Base-by-base conservation (phyloP, 768 basidiomycete species). In the Clitopilus passeckerianus region DNA sequence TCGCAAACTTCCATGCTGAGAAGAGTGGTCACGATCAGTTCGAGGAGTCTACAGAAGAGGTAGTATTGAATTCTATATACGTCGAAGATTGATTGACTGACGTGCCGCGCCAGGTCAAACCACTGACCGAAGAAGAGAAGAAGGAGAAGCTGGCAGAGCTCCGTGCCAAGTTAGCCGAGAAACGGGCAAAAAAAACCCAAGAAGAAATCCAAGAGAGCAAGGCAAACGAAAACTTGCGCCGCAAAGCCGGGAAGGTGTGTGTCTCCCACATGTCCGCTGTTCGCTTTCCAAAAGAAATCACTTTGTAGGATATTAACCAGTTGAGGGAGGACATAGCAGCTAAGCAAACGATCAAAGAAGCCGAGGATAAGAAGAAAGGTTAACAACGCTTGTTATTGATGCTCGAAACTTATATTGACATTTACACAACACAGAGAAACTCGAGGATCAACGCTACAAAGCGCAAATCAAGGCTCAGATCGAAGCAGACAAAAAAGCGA, bases 11-110 rank as follows among this genome's bases (percentile, higher is more conserved):
- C 72, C 95, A 97, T 66, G 95, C 94, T 0, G 93, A 95, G 72
- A 94, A 94, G 77, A 91, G 87, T 64, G 96, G 96, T 0, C 96
- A 99, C 69, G 88, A 93, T 71, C 87, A 95, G 64, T 98, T 98
- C 63, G 95, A 97, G 70, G 96, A 98, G 68, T 94, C 91, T 1
- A 91, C 86, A 0, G 95, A 98, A 67, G 96, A 98, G 81, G 94
- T 92, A 15, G 35, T 41, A 54, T n/a, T 1, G 30, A 8, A 20
- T 22, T 8, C 30, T 20, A 20, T 53, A 34, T 56, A 63, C 53
- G 27, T 22, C 33, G 23, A 37, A 27, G 41, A 57, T 61, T 46
- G 43, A 50, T 34, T 24, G 18, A 30, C 37, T 50, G 52, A 30
- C 23, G 34, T 23, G 15, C 20, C 16, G 18, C n/a, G 4, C 23